Conservation (phyloP, 2,329 filamentous ascomycete genomes). For the Hypoxylon sp. region DNA sequence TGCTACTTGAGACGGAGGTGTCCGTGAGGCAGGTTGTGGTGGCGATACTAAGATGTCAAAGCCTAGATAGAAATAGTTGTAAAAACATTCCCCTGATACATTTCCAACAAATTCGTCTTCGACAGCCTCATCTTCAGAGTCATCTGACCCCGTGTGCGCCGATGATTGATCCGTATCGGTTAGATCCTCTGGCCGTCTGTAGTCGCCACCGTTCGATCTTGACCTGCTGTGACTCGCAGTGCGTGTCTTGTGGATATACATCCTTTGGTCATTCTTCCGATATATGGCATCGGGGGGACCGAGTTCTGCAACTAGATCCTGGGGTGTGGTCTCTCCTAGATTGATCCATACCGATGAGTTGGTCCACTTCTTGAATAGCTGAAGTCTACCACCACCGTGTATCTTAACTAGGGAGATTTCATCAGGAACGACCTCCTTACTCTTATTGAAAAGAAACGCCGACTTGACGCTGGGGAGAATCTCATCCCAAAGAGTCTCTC, state of each 20-base stretch:
- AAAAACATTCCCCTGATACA: constrained; percentile 84
- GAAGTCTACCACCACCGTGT: constrained; percentile 82
- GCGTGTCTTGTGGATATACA: constrained; percentile 84
- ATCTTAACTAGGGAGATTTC: constrained; percentile 87
- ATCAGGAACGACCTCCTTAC: constrained; percentile 85
- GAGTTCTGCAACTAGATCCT: constrained; percentile 90
- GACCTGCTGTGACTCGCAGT: constrained; percentile 66
- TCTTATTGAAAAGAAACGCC: constrained; percentile 76
- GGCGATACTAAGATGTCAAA: constrained; percentile 94
- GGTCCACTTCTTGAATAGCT: constrained; percentile 81
- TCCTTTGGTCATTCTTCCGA: constrained; percentile 88
- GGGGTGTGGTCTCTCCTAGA: constrained; percentile 89
- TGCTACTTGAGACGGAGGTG: constrained; percentile 67
- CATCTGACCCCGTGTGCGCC: constrained; percentile 78
- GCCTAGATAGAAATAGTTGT: constrained; percentile 96
- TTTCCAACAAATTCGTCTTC: constrained; percentile 69
- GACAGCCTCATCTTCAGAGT: constrained; percentile 73
- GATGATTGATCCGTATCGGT: constrained; percentile 84
- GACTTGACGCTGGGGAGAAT: constrained; percentile 81
- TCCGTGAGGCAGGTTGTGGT: constrained; percentile 75
- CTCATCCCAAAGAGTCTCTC: constrained; percentile 82
- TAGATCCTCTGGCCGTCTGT: constrained; percentile 68
- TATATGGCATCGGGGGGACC: constrained; percentile 96
- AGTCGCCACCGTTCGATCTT: constrained; percentile 62
- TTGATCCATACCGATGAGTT: constrained; percentile 77